These are phyloP conservation scores for Mycogone perniciosa DNA, from an alignment of 2,329 filamentous ascomycete genomes.

Conservation along the genomic window DNA sequence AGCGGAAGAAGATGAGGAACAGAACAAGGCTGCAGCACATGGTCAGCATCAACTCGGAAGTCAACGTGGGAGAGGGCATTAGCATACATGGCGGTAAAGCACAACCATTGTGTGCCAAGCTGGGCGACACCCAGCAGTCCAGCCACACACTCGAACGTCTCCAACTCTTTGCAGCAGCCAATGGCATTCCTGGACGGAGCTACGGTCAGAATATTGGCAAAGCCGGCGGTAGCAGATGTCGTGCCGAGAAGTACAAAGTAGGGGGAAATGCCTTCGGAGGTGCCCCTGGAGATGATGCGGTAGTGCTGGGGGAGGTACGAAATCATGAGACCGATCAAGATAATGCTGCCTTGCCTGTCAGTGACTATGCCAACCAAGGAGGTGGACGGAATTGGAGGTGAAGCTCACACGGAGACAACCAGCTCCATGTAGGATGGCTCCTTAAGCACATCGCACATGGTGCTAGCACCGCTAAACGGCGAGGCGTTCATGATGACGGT, in stretches of 20 bases:
- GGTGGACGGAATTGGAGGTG: background rate
- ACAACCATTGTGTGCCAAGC: slow-evolving; percentile 85
- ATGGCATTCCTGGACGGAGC: slow-evolving; percentile 79
- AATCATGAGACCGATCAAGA: slow-evolving; percentile 79
- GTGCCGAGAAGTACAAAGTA: slow-evolving; percentile 93
- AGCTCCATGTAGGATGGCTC: slow-evolving; percentile 49
- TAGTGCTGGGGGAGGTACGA: slow-evolving; percentile 94
- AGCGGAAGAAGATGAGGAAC: slow-evolving; percentile 91
- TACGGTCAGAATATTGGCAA: slow-evolving; percentile 86
- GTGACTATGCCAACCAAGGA: background rate
- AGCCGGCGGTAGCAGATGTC: slow-evolving; percentile 79
- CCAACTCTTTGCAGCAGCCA: slow-evolving; percentile 76
- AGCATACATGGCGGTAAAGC: slow-evolving; percentile 82
- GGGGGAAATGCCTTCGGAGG: slow-evolving; percentile 90
- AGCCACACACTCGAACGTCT: slow-evolving; percentile 74
- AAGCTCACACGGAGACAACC: slow-evolving; percentile 47
- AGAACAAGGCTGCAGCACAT: slow-evolving; percentile 62
- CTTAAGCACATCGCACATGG: slow-evolving; percentile 44
- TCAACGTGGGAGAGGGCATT: background rate
- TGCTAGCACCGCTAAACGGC: slow-evolving; percentile 7
- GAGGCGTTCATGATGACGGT: slow-evolving; percentile 13
- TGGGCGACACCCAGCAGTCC: slow-evolving; percentile 85
- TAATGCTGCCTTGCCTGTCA: slow-evolving; percentile 43
- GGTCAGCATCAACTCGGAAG: slow-evolving; percentile 16
- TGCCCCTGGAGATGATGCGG: slow-evolving; percentile 78